Conservation (phyloP, 2,329 filamentous ascomycete species). For the Simplicillium aogashimaense region DNA sequence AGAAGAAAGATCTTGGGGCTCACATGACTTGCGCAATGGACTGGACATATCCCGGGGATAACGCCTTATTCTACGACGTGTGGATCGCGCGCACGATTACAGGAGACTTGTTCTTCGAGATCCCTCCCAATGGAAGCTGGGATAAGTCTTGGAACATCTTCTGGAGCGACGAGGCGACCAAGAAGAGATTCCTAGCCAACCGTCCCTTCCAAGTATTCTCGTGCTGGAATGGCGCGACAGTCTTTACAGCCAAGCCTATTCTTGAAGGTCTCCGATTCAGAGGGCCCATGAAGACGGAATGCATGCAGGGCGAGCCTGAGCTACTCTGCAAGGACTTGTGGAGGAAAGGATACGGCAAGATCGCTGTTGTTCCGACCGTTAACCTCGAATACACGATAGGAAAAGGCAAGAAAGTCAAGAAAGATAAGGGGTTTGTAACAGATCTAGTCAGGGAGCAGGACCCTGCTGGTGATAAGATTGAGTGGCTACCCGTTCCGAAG, state of each 20-base stretch:
- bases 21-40: slow-evolving; percentile 52
- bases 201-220: slow-evolving; percentile 50
- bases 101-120: slow-evolving; percentile 45
- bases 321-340: slow-evolving; percentile 50
- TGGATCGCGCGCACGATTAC: slow-evolving; percentile 42
- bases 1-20: slow-evolving; percentile 32
- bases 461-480: slow-evolving; percentile 20
- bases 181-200: slow-evolving; percentile 18
- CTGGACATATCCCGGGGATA: slow-evolving; percentile 34
- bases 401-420: slow-evolving; percentile 33
- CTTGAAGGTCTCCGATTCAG: slow-evolving; percentile 36
- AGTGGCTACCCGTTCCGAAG: slow-evolving; percentile 34
- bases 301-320: slow-evolving; percentile 42
- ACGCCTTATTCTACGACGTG: slow-evolving; percentile 46
- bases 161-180: slow-evolving; percentile 32
- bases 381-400: slow-evolving; percentile 45
- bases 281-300: slow-evolving; percentile 14
- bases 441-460: slow-evolving; percentile 21
- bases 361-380: slow-evolving; percentile 45
- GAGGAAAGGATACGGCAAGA: slow-evolving; percentile 35
- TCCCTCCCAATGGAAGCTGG: slow-evolving; percentile 40
- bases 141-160: slow-evolving; percentile 39
- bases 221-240: slow-evolving; percentile 50
- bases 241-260: slow-evolving; percentile 36
- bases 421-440: slow-evolving; percentile 36